Evolutionary conservation across 1,284 basidiomycete genomes (phyloP).

Genomic region (Rhodotorula sp.): DNA sequence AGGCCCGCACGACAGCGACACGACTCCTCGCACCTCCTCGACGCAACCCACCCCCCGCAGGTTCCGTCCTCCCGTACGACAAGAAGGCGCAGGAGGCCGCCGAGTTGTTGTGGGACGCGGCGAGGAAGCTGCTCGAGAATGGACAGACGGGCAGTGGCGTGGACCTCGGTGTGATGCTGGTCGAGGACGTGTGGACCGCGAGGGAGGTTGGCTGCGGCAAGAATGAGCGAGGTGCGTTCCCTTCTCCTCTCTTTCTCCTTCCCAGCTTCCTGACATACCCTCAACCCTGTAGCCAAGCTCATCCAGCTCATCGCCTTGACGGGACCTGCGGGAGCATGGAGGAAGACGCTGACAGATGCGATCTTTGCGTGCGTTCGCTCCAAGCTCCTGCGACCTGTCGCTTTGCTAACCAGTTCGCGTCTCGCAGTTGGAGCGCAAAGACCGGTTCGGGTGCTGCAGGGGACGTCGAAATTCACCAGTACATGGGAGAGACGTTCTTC

Average conservation of each 20-base stretch:
- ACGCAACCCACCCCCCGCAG: constrained; percentile 24
- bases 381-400: constrained; percentile 26
- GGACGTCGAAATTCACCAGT: constrained; percentile 79
- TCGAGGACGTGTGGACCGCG: constrained; percentile 70
- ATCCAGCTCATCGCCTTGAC: constrained; percentile 78
- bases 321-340: constrained; percentile 70
- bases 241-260: background rate
- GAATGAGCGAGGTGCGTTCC: constrained; percentile 60
- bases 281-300: constrained; percentile 48
- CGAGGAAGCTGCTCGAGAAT: constrained; percentile 76
- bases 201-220: constrained; percentile 71
- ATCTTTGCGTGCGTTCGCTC: constrained; percentile 62
- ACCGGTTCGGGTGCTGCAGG: constrained; percentile 73
- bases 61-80: constrained; percentile 34
- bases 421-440: constrained; percentile 72
- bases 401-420: background rate
- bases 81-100: constrained; percentile 75
- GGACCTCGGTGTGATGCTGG: constrained; percentile 58
- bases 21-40: constrained; percentile 59
- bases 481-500: constrained; percentile 79
- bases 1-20: constrained; percentile 87
- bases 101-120: constrained; percentile 81
- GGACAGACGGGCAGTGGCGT: constrained; percentile 83
- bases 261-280: background rate
- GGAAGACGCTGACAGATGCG: constrained; percentile 74